Evolutionary conservation across 306 rosid genomes (phyloP).

Genomic region (Lathyrus aphaca): DNA sequence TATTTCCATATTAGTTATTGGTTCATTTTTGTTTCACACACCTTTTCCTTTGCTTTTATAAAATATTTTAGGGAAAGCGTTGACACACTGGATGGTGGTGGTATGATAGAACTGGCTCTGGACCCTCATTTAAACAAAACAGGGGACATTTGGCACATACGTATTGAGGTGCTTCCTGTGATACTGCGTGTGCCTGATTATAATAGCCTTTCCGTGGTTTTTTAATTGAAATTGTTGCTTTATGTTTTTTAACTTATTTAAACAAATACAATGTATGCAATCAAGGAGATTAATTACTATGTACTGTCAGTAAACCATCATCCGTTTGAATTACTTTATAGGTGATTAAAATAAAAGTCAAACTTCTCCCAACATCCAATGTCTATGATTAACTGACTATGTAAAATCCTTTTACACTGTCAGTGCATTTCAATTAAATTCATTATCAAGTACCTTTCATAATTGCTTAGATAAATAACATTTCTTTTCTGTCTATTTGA

Average conservation of each 20-base stretch:
- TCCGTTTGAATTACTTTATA: too few relatives aligned
- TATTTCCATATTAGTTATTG: not conserved
- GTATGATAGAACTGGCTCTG: constrained; percentile 69
- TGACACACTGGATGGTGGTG: constrained; percentile 56
- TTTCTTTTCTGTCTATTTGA: constrained; percentile 6
- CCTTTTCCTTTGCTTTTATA: constrained; percentile 30
- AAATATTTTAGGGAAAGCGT: constrained; percentile 44
- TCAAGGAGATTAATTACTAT: too few relatives aligned
- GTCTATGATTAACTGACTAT: too few relatives aligned
- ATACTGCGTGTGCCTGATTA: constrained; percentile 41
- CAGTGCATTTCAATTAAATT: too few relatives aligned
- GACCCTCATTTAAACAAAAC: constrained; percentile 83
- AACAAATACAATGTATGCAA: constrained; percentile 6
- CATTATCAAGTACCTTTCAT: constrained; percentile 8
- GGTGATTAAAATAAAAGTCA: too few relatives aligned
- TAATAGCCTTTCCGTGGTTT: constrained; percentile 14
- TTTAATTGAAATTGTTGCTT: constrained; percentile 28
- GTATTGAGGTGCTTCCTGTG: constrained; percentile 66
- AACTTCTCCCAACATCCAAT: too few relatives aligned
- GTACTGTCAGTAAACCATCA: too few relatives aligned
- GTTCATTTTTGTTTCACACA: constrained; percentile 22
- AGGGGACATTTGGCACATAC: constrained; percentile 93
- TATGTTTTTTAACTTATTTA: constrained; percentile 22
- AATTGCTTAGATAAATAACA: constrained; percentile 33
- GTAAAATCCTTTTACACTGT: too few relatives aligned